Evolutionary conservation across 73 alveolate species (phyloP).

Genomic region (Paraurostyla sp.): DNA sequence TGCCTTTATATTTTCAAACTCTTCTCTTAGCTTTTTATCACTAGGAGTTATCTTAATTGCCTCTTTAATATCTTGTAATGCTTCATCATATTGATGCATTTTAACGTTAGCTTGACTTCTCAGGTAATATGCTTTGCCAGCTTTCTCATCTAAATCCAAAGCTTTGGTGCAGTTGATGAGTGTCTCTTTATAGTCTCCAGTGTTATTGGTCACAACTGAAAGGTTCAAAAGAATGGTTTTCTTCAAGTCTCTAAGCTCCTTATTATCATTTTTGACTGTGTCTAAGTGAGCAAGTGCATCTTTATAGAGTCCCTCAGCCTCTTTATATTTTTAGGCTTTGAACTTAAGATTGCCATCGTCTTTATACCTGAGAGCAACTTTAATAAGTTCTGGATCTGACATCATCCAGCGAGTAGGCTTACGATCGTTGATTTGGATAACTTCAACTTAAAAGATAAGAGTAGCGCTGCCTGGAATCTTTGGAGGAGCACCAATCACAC

Average conservation of each 20-base stretch:
- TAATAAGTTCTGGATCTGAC: conserved; percentile 88
- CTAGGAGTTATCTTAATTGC: conserved; percentile 83
- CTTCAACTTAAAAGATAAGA: conserved; percentile 91
- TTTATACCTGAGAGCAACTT: conserved; percentile 84
- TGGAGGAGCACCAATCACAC: conserved; percentile 95
- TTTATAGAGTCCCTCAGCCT: conserved; percentile 85
- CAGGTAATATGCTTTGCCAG: conserved; percentile 82
- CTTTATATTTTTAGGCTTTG: conserved; percentile 78
- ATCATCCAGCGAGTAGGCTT: conserved; percentile 89
- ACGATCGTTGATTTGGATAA: conserved; percentile 84
- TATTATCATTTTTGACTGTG: conserved; percentile 74
- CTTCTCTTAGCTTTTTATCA: conserved; percentile 81
- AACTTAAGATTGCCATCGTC: conserved; percentile 92
- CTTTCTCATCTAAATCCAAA: conserved; percentile 74
- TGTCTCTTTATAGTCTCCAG: conserved; percentile 81
- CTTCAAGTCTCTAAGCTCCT: conserved; percentile 71
- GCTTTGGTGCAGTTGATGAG: conserved; percentile 75
- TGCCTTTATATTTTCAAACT: conserved; percentile 67
- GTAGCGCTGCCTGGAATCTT: conserved; percentile 97
- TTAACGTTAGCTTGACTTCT: conserved; percentile 79
- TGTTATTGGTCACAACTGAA: conserved; percentile 72
- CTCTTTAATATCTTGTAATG: conserved; percentile 76
- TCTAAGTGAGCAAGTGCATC: conserved; percentile 84
- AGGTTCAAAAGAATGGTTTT: conserved; percentile 65
- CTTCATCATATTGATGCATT: conserved; percentile 75